Percentiles rank a stretch among this genome's conserved stretches.
These are phyloP conservation scores for Boletus rubropictus DNA, from an alignment of 768 basidiomycete genomes.

Conservation along the genomic window DNA sequence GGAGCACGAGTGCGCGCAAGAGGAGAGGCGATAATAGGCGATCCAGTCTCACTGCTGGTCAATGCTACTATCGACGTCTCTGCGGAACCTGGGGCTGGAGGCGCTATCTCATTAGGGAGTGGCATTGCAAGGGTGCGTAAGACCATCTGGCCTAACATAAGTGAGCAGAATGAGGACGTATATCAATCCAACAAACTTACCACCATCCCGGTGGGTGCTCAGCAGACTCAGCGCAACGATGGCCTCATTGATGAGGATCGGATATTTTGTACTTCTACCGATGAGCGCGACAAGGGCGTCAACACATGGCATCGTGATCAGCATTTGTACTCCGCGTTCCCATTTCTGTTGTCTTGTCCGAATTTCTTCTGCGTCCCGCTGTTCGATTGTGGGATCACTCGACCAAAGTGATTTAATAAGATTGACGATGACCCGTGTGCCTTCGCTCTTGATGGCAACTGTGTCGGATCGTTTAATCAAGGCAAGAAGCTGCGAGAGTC, in stretches of 20 bases:
- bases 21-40: slow-evolving; percentile 44
- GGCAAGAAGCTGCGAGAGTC: slow-evolving; percentile 64
- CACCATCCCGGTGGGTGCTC: slow-evolving; percentile 57
- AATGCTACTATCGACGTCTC: slow-evolving; percentile 37
- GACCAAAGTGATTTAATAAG: slow-evolving; percentile 75
- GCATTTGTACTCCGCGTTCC: slow-evolving; percentile 45
- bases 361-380: slow-evolving; percentile 28
- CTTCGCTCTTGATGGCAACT: slow-evolving; percentile 81
- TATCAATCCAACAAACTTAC: slow-evolving; percentile 36
- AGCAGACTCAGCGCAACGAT: slow-evolving; percentile 78
- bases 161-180: slow-evolving; percentile 2
- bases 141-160: slow-evolving; percentile 50
- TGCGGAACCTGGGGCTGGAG: slow-evolving; percentile 28
- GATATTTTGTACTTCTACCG: slow-evolving; percentile 71
- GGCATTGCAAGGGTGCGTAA: slow-evolving; percentile 53
- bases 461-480: slow-evolving; percentile 77
- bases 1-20: slow-evolving; percentile 35
- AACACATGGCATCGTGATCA: slow-evolving; percentile 51
- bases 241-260: slow-evolving; percentile 84
- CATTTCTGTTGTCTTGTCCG: slow-evolving; percentile 44
- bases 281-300: slow-evolving; percentile 66
- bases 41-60: slow-evolving; percentile 40
- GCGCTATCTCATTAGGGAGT: slow-evolving; percentile 37
- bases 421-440: slow-evolving; percentile 84
- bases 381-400: slow-evolving; percentile 34